Base-by-base conservation (phyloP, 192 early-diverging fungal genomes). In the Rhizophlyctis rosea region DNA sequence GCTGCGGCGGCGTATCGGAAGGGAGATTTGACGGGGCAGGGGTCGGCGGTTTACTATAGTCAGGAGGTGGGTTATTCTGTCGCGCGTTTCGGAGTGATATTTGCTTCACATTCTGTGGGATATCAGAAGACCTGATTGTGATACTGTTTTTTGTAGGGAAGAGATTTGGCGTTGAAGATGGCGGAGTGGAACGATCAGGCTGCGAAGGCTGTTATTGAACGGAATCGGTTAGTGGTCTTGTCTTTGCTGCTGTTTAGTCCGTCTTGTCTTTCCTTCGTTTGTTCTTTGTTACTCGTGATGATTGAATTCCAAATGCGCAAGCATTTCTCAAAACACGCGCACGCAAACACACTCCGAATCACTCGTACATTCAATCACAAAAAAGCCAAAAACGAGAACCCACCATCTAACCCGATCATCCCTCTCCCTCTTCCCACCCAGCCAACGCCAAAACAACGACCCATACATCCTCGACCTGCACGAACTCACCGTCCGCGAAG, bases 401-500 rank as follows among this genome's bases (percentile, higher is more conserved):
- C n/a, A n/a, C n/a, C n/a, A n/a, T n/a, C n/a, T n/a, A n/a, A n/a
- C n/a, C n/a, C n/a, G n/a, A n/a, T n/a, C n/a, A n/a, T n/a, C n/a
- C n/a, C n/a, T n/a, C n/a, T n/a, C n/a, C n/a, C n/a, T n/a, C n/a
- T n/a, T n/a, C n/a, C n/a, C n/a, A n/a, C n/a, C n/a, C n/a, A n/a
- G n/a, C n/a, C 44, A 9, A 13, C 44, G 44, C n/a, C 44, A 13
- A 13, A 47, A 9, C 9, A n/a, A 60, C 47, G 65, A 67, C 44
- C 57, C 56, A 2, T 33, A 59, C 32, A 57, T 50, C 4, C 32
- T 67, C 28, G 65, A 67, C 51, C 36, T 67, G 11, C 65, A 67
- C 57, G 65, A 54, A 7, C 51, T 67, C 9, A 67, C 65, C 23
- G 65, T 67, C 7, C 29, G 18, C 1, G 65, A 67, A 32, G 65